Evolutionary conservation across 139 green algal species (phyloP).

Genomic region (Astrephomene gubernaculifera): DNA sequence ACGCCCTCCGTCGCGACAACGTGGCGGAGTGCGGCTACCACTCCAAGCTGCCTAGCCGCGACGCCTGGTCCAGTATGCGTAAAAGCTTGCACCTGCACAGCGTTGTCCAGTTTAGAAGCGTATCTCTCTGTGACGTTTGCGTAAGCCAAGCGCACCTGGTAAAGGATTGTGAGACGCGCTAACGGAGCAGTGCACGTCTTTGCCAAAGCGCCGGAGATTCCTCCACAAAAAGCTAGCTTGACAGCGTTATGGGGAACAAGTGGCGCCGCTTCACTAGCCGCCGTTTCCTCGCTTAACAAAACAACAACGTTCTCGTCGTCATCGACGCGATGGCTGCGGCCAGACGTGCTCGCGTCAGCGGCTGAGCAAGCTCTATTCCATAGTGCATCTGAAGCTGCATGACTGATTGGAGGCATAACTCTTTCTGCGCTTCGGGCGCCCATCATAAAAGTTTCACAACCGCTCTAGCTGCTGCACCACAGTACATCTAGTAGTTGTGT

Average conservation of each 20-base stretch:
- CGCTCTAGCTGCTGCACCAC: too few relatives aligned
- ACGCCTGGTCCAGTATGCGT: not conserved
- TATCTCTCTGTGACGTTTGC: too few relatives aligned
- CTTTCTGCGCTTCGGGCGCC: not conserved
- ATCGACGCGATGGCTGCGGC: not conserved
- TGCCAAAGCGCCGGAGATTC: conserved; percentile 89
- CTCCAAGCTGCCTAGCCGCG: not conserved
- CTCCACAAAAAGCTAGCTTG: conserved; percentile 65
- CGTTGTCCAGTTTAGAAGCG: too few relatives aligned
- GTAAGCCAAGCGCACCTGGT: conserved; percentile 84
- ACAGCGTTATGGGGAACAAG: conserved; percentile 6
- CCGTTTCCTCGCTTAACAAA: not conserved
- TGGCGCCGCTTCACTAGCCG: conserved; percentile 20
- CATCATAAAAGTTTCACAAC: not conserved
- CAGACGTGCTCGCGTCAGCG: not conserved
- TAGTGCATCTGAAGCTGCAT: conserved; percentile 5
- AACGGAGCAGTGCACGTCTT: conserved; percentile 93
- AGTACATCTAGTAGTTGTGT: too few relatives aligned
- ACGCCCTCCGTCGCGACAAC: conserved; percentile 80
- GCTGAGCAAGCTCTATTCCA: not conserved
- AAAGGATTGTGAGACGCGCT: conserved; percentile 95
- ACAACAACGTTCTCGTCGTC: not conserved
- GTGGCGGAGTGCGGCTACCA: conserved; percentile 29
- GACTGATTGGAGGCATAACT: conserved; percentile 3
- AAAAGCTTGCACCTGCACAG: conserved; percentile 27